Evolutionary conservation across 1,284 basidiomycete genomes (phyloP), one percentile per base, ranked within the genome.

Genomic region (Xerocomus minutiporus): DNA sequence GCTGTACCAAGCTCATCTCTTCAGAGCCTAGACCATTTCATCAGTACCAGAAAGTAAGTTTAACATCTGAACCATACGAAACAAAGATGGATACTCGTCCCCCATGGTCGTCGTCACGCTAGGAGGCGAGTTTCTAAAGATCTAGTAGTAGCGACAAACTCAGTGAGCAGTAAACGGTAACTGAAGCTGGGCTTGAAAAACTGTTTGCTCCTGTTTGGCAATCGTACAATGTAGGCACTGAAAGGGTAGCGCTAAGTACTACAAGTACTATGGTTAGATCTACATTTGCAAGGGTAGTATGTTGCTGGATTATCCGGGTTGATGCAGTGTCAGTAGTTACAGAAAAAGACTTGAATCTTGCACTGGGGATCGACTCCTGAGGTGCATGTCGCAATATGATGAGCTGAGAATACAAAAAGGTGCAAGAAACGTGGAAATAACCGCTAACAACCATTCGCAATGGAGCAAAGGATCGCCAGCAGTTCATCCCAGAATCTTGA

Each of bases 1-100:
- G 86, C 80, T 99, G 95, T 61, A 97, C 90, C 75, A 97, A 80
- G 78, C 93, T 96, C 95, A 98, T 97, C 76, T 85, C 82, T 75
- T 95, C 93, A 77, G 93, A 96, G 58, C 88, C 93, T 95, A 53
- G 35, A 52, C 40, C 48, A 2, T 17, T 11, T 34, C 7, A 47
- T 62, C 41, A 60, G 58, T 11, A 46, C 34, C 6, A 9, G 5
- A 31, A 42, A 36, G 41, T 23, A 43, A 9, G 17, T 29, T 13
- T 5, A 35, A 44, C 6, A 51, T 36, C 17, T 50, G 35, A 25
- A 20, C 46, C 54, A n/a, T 50, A 93, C 91, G 88, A 78, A 93
- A 87, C 73, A 91, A 74, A 65, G 85, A 91, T 39, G 91, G 88
- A 70, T 91, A 91, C 55, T 88, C 83, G 72, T 84, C 83, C 59